Conservation (phyloP, 176 grass and related monocot species). For the Zoysia japonica region DNA sequence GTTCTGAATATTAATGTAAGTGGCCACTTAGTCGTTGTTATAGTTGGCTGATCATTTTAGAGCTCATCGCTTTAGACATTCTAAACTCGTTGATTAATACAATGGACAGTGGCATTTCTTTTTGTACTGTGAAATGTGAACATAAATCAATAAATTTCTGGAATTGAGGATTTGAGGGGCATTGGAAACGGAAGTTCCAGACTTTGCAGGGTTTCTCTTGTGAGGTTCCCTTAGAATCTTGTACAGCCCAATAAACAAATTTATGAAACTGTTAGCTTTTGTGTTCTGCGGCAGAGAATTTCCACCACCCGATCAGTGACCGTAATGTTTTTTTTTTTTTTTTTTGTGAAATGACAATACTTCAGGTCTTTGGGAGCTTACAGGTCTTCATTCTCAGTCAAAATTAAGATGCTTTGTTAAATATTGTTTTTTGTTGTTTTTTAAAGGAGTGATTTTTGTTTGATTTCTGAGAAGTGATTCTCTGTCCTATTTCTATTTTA, state of each 20-base stretch:
- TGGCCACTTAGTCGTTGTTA: constrained; percentile 28
- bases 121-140: constrained; percentile 12
- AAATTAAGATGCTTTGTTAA: too few relatives aligned
- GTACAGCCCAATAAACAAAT: not conserved
- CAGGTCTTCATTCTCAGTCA: too few relatives aligned
- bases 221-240: not conserved
- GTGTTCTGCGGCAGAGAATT: not conserved
- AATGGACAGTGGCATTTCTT: constrained; percentile 3
- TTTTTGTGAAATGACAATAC: not conserved
- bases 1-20: constrained; percentile 42
- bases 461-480: too few relatives aligned
- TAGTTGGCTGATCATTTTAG: constrained; percentile 36
- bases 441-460: too few relatives aligned
- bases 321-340: not conserved
- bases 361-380: too few relatives aligned
- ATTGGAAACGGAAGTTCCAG: not conserved
- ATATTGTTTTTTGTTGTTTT: too few relatives aligned
- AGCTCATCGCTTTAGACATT: constrained; percentile 1
- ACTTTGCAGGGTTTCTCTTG: too few relatives aligned
- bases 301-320: not conserved
- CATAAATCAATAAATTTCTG: constrained; percentile 38
- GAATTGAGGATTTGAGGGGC: not conserved
- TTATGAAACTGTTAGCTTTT: not conserved
- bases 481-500: too few relatives aligned
- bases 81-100: constrained; percentile 34